Conservation (phyloP, 2,329 filamentous ascomycete species). For the Neonectria coccinea region DNA sequence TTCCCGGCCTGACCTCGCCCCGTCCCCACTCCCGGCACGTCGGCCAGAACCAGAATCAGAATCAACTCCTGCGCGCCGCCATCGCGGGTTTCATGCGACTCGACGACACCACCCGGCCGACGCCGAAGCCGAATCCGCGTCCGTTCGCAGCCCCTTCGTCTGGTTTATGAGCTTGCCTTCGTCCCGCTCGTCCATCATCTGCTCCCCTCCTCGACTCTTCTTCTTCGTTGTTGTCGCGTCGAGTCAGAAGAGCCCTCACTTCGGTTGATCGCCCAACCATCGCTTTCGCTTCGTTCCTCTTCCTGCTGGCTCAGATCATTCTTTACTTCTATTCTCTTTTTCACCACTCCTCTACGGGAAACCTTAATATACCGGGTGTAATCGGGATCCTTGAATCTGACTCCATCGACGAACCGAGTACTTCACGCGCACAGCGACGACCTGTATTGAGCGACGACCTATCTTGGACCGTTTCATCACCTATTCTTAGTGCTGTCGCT, state of each 20-base stretch:
- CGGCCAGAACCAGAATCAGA: constrained; percentile 5
- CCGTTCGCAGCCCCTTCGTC: neutral
- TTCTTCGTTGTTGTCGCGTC: constrained; percentile 39
- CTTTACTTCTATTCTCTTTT: constrained; percentile 49
- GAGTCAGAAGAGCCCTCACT: constrained; percentile 30
- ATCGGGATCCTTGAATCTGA: constrained; percentile 16
- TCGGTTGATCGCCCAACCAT: constrained; percentile 33
- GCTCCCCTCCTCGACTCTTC: constrained; percentile 31
- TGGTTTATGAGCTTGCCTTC: constrained; percentile 40
- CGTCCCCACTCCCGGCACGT: constrained; percentile 32
- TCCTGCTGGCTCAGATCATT: constrained; percentile 71
- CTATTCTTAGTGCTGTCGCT: constrained; percentile 24
- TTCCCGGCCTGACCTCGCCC: constrained; percentile 37
- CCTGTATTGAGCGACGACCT: constrained; percentile 3
- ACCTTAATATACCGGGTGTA: constrained; percentile 19
- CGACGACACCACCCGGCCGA: constrained; percentile 13
- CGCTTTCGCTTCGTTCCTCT: constrained; percentile 42
- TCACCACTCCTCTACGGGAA: constrained; percentile 11
- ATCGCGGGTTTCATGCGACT: constrained; percentile 21
- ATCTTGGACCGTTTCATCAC: neutral
- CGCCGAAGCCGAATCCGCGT: constrained; percentile 19
- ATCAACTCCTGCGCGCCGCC: constrained; percentile 6
- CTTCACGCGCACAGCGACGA: constrained; percentile 32
- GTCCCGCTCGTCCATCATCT: constrained; percentile 25
- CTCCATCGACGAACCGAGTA: constrained; percentile 1